Evolutionary conservation across 257 asterid species (phyloP), one percentile per base, ranked within the genome.

Genomic region (Solanum dulcamara): DNA sequence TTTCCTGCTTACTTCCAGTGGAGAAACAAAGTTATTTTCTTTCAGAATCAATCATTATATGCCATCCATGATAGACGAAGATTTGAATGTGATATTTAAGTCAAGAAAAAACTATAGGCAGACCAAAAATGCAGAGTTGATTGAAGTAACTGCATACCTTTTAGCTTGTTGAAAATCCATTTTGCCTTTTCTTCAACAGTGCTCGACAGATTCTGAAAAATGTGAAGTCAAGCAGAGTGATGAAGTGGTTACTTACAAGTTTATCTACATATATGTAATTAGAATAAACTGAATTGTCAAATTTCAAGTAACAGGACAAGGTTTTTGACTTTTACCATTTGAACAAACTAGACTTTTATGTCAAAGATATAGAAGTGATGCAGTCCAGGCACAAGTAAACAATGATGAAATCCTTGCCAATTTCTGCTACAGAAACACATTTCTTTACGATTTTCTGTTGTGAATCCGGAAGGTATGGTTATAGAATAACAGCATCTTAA

Each of bases 111-210:
- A 14, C 24, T 75, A 44, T 2, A 75, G 24, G 24, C 38, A 44
- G 59, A 26, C 24, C 7, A 60, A 15, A 37, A 75, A 75, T 44
- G 60, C 33, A 40, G 1, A 80, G 12, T 33, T 51, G 33, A 82
- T 22, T 79, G 44, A 79, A 79, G 83, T 17, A 77, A 15, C 12
- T 7, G 20, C 68, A 2, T 88, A 96, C 99, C 99, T 94, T 96
- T 96, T 88, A 96, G 96, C 91, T 94, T 96, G 94, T 96, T 93
- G 97, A 96, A 96, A 71, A 96, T 74, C 98, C 98, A 96, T 91
- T 94, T 96, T 14, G 99, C 99, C 91, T 93, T 96, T 91, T 96
- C 98, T 87, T 96, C 99, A 18, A 96, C 98, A 0, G 99, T 93
- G 89, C 70, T 94, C 4, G 99, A 92, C 62, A 94, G 86, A 24